Percentiles rank a stretch among this genome's conserved stretches.
phyloP scores from a whole-genome alignment of 805 yeast species.

The Schizosaccharomyces cryophilus region DNA sequence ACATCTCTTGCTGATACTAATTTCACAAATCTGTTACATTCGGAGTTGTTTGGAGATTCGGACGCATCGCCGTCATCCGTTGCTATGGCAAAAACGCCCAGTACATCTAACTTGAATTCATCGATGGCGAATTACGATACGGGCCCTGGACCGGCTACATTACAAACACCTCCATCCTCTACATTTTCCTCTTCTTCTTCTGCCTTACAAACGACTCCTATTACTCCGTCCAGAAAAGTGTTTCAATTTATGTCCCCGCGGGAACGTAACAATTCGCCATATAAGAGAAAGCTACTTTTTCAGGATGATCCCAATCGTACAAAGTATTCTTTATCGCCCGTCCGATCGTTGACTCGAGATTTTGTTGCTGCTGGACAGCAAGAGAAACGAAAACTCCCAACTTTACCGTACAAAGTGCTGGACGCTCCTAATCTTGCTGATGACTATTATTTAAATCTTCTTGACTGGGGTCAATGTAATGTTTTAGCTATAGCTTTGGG shows the following conservation, averaged over 20 bases:
- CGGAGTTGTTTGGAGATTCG: slow-evolving; percentile 78
- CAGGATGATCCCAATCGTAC: slow-evolving; percentile 16
- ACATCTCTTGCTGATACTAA: slow-evolving; percentile 24
- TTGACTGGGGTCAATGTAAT: slow-evolving; percentile 35
- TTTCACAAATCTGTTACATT: slow-evolving; percentile 61
- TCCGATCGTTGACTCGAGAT: slow-evolving; percentile 65
- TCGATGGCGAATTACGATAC: slow-evolving; percentile 1
- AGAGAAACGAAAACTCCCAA: slow-evolving; percentile 50
- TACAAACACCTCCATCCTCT: neutral
- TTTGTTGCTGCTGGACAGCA: slow-evolving; percentile 60
- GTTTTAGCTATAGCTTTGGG: slow-evolving; percentile 45
- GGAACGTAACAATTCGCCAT: slow-evolving; percentile 19
- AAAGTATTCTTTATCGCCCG: slow-evolving; percentile 61
- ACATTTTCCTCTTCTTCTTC: slow-evolving; percentile 11
- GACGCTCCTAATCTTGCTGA: slow-evolving; percentile 51
- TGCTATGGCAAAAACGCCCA: neutral
- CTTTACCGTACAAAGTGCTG: slow-evolving; percentile 51
- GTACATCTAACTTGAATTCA: slow-evolving; percentile 18
- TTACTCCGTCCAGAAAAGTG: slow-evolving; percentile 26
- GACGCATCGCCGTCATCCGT: slow-evolving; percentile 13
- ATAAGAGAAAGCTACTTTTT: slow-evolving; percentile 11
- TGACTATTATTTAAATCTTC: slow-evolving; percentile 53
- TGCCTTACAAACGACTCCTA: slow-evolving; percentile 10
- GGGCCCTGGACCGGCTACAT: too few species aligned
- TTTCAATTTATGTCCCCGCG: slow-evolving; percentile 51